Conservation (phyloP, 306 rosid species). For the Malus sylvestris region DNA sequence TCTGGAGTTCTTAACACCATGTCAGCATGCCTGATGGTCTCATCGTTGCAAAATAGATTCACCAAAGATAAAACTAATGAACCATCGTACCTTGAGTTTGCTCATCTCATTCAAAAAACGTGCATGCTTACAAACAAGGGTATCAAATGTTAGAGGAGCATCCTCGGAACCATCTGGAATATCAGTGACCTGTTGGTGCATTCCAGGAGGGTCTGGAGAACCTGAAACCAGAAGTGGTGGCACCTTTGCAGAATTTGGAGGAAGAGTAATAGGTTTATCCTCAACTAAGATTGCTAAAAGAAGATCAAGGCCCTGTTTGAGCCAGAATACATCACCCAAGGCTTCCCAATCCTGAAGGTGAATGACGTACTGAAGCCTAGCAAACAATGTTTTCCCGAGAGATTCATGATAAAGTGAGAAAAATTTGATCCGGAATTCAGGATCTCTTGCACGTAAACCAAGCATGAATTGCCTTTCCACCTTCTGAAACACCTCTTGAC, state of each 20-base stretch:
- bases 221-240: conserved; percentile 64
- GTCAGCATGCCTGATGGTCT: not conserved
- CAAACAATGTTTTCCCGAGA: conserved; percentile 69
- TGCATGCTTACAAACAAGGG: conserved; percentile 75
- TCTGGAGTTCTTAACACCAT: not conserved
- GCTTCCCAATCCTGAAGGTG: conserved; percentile 94
- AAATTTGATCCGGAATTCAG: conserved; percentile 79
- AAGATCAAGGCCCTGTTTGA: conserved; percentile 98
- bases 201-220: conserved; percentile 60
- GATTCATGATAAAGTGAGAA: conserved; percentile 83
- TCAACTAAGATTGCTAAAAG: conserved; percentile 90
- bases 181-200: conserved; percentile 70
- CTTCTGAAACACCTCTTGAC: conserved; percentile 88
- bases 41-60: not conserved
- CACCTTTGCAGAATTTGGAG: conserved; percentile 95
- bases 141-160: conserved; percentile 71
- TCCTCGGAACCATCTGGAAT: conserved; percentile 68
- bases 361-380: conserved; percentile 83
- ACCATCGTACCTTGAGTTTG: conserved; percentile 74
- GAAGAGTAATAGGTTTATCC: conserved; percentile 87
- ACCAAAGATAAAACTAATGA: not conserved
- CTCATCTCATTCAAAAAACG: conserved; percentile 82
- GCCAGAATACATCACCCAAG: conserved; percentile 95
- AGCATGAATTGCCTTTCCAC: conserved; percentile 95
- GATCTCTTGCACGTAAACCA: conserved; percentile 93